Percentiles rank a stretch among this genome's conserved stretches.
These are phyloP conservation scores for Apiotrichum montevideense DNA, from an alignment of 1,284 basidiomycete genomes.

Conservation along the genomic window DNA sequence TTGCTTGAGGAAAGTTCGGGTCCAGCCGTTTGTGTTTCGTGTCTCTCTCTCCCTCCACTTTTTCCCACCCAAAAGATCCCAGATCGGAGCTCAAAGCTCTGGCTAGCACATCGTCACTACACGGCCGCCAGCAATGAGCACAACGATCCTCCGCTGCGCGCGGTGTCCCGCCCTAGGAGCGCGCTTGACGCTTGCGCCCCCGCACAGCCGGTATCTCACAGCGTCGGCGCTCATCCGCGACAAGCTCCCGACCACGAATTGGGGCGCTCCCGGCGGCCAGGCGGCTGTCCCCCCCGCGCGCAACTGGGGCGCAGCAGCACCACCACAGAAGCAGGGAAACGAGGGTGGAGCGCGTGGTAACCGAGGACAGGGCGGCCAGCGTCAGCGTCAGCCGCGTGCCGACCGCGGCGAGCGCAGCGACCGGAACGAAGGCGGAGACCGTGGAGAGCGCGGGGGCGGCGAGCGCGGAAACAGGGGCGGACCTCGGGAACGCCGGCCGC, in stretches of 20 bases:
- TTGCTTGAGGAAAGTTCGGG: too few species aligned
- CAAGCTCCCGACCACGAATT: background rate
- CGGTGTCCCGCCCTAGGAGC: background rate
- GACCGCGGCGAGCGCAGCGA: too few species aligned
- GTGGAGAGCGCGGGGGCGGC: background rate
- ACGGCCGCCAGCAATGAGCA: background rate
- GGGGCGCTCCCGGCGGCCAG: too few species aligned
- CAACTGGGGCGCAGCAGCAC: background rate
- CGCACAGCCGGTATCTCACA: background rate
- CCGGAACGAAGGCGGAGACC: too few species aligned
- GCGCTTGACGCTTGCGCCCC: too few species aligned
- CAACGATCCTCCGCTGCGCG: background rate
- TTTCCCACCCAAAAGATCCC: too few species aligned
- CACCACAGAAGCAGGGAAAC: background rate
- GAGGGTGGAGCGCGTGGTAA: too few species aligned
- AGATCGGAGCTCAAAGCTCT: too few species aligned
- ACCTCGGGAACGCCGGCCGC: background rate
- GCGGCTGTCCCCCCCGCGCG: background rate
- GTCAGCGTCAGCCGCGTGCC: too few species aligned
- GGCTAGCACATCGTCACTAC: background rate
- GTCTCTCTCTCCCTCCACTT: too few species aligned
- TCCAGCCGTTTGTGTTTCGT: too few species aligned
- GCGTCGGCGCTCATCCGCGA: background rate
- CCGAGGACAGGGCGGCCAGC: too few species aligned
- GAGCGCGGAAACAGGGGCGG: background rate